Base-by-base conservation (phyloP, 1,284 basidiomycete species). In the Cryptococcus neoformans region DNA sequence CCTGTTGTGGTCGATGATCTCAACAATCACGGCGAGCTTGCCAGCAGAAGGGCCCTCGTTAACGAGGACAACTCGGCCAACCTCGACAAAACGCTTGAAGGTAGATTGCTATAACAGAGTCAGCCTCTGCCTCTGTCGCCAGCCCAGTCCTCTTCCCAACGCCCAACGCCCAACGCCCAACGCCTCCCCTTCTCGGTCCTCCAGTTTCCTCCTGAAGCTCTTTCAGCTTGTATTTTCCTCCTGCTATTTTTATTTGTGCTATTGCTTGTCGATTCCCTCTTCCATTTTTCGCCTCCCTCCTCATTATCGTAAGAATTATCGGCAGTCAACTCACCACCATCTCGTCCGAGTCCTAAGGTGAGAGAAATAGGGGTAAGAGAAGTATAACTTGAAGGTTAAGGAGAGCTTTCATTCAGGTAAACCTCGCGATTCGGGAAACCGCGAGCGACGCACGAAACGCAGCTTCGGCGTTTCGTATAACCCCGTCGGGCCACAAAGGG, bases 1-100 rank as follows among this genome's bases (percentile, higher is more conserved):
- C 78, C 93, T 87, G 84, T 94, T 96, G 85, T 98, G 95, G 86
- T 99, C 96, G 68, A 99, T 92, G 80, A 99, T 93, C 81, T 98
- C 94, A 60, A 87, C 87, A 76, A 99, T 94, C 68, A 93, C 89
- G 64, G 96, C 96, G 74, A 97, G 90, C 80, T 89, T 89, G 72
- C 93, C 92, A 60, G 86, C 83, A 60, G 82, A 84, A 62, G 90
- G 90, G 63, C 94, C 95, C 64, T 88, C 81, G 80, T 90, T 91
- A 82, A 98, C 84, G 81, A 98, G 91, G 79, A 98, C 92, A 67
- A 98, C 94, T 89, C 95, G 91, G 79, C 94, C 95, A 77, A 97
- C 92, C 86, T 98, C 90, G 78, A 98, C 94, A 82, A 94, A 97
- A 66, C 92, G 91, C 82, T 89, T 88, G 85, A 98, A 98, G 79